phyloP scores from a whole-genome alignment of 2,329 filamentous ascomycete genomes.

The Penicillium sp. region DNA sequence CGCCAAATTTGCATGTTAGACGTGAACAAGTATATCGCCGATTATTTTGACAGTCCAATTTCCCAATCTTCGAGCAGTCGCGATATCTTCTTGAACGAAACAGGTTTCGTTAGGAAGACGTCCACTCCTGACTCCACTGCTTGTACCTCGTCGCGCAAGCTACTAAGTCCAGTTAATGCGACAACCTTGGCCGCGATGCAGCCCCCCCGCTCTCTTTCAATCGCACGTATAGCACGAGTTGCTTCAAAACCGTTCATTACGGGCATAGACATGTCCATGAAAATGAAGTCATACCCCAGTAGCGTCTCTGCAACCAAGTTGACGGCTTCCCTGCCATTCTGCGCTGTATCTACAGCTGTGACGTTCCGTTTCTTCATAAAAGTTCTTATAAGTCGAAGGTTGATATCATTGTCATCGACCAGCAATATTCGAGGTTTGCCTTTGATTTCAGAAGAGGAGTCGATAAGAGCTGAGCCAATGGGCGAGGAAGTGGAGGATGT shows the following conservation, averaged over 20 bases:
- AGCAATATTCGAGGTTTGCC: not conserved
- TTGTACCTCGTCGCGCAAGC: not conserved
- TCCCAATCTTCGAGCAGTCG: too few relatives aligned
- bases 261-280: conserved; percentile 51
- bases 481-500: not conserved
- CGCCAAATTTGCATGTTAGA: too few relatives aligned
- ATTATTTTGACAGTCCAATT: too few relatives aligned
- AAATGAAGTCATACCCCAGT: conserved; percentile 42
- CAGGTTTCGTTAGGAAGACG: not conserved
- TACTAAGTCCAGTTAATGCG: not conserved
- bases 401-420: not conserved
- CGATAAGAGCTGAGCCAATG: not conserved
- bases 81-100: not conserved
- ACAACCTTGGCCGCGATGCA: not conserved
- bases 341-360: not conserved
- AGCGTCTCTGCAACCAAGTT: not conserved
- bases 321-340: not conserved
- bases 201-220: conserved; percentile 7
- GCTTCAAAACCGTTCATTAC: conserved; percentile 50
- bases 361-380: not conserved
- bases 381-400: not conserved
- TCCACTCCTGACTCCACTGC: not conserved
- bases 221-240: conserved; percentile 42
- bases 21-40: too few relatives aligned
- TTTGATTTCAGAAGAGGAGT: not conserved